Base-by-base conservation (phyloP, 768 basidiomycete genomes). In the Mycena rosella region DNA sequence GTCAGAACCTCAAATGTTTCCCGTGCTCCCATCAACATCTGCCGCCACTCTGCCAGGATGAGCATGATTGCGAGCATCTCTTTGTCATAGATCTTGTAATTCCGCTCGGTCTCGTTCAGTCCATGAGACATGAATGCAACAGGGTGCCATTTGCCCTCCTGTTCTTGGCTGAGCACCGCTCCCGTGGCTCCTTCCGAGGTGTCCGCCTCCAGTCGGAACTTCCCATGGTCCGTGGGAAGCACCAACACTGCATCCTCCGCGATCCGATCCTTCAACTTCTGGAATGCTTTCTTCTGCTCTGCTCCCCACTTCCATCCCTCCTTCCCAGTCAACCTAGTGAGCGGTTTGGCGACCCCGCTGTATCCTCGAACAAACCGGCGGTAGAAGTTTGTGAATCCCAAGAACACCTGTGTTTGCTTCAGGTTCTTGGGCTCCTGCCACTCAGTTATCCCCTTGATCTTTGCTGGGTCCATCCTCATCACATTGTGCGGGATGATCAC, bases 1-100 rank as follows among this genome's bases (percentile, higher is more conserved):
- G 70, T 60, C 27, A 52, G 51, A 17, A 72, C 60, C n/a, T 48
- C 55, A 27, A n/a, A n/a, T n/a, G n/a, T n/a, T n/a, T n/a, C n/a
- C n/a, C n/a, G n/a, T n/a, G n/a, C n/a, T n/a, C n/a, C n/a, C n/a
- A n/a, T n/a, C n/a, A n/a, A n/a, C n/a, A n/a, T n/a, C n/a, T n/a
- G n/a, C n/a, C n/a, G n/a, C n/a, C n/a, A n/a, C n/a, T n/a, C n/a
- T n/a, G n/a, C n/a, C n/a, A n/a, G n/a, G n/a, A n/a, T n/a, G n/a
- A n/a, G n/a, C n/a, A n/a, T n/a, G n/a, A n/a, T n/a, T n/a, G n/a
- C n/a, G n/a, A n/a, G n/a, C n/a, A n/a, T n/a, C n/a, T n/a, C n/a
- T n/a, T n/a, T n/a, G n/a, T n/a, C n/a, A n/a, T n/a, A n/a, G n/a
- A n/a, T n/a, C n/a, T n/a, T n/a, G n/a, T n/a, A n/a, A n/a, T n/a